Base-by-base conservation (phyloP, 768 basidiomycete genomes). In the Collybiopsis luxurians region DNA sequence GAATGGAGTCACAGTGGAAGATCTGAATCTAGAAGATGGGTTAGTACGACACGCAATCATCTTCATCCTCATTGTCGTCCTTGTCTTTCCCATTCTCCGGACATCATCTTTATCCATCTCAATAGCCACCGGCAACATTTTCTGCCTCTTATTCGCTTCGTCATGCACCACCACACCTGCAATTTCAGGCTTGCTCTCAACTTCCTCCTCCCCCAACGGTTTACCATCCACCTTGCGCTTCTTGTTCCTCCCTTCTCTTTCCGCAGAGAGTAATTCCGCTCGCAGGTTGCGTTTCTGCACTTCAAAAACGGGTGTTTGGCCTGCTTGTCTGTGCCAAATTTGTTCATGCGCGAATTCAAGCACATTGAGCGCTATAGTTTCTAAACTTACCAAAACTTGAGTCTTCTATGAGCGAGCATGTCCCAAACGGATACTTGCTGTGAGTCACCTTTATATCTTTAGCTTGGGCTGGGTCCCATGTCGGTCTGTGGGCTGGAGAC, bases 381-480 rank as follows among this genome's bases (percentile, higher is more conserved):
- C n/a, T 40, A 26, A 19, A 67, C 82, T 55, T 58, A 91, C 87
- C 96, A 86, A 75, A 99, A 99, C 77, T 99, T 99, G 63, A 99
- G 89, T 73, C 97, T 96, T 1, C 95, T 99, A 70, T 98, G 91
- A 2, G 92, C 80, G 5, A 96, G 92, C 83, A 98, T 90, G 69
- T 97, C 94, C 60, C 91, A 84, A 66, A 92, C 89, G 4, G 94
- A 96, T 75, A 87, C 94, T 67, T 96, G 93, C 57, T 92, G 85
- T 51, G 94, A 95, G 57, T 92, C 93, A 3, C 90, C 90, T 69
- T 92, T 93, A 93, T 87, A 73, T 97, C 93, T 64, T 86, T 85
- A 31, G 92, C 96, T 72, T 95, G 92, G 0, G 95, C 95, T 1
- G 96, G 96, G 62, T 95, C 92, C 95, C 95, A 98, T 84, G 92